These are phyloP conservation scores for Trichoderma gamsii DNA, from an alignment of 495 filamentous ascomycete species.

Conservation along the genomic window DNA sequence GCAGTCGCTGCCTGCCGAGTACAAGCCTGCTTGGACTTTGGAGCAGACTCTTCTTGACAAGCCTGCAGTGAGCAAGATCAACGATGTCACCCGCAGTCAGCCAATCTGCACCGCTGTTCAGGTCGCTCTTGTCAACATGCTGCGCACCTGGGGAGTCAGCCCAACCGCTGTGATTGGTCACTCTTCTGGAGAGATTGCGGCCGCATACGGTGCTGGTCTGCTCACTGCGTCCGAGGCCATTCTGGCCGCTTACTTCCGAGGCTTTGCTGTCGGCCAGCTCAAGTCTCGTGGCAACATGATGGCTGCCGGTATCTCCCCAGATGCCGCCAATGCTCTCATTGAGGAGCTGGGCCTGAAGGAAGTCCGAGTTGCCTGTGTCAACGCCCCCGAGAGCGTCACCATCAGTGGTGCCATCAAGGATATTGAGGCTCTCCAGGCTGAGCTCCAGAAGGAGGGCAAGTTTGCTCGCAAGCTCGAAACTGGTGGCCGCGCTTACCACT, in stretches of 20 bases:
- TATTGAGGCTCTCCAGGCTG: constrained; percentile 41
- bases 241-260: constrained; percentile 46
- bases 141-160: constrained; percentile 48
- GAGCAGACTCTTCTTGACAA: constrained; percentile 38
- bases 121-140: constrained; percentile 49
- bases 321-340: constrained; percentile 37
- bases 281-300: constrained; percentile 46
- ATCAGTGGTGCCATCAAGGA: constrained; percentile 40
- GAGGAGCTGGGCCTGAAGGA: constrained; percentile 29
- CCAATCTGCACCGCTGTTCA: constrained; percentile 51
- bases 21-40: constrained; percentile 31
- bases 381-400: constrained; percentile 48
- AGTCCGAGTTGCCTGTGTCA: constrained; percentile 48
- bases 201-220: constrained; percentile 46
- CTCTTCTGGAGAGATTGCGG: constrained; percentile 61
- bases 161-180: constrained; percentile 55
- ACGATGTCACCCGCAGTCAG: constrained; percentile 44
- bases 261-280: constrained; percentile 39
- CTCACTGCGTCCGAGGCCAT: constrained; percentile 48
- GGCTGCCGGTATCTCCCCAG: constrained; percentile 45
- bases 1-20: constrained; percentile 26
- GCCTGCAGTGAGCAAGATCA: constrained; percentile 37
- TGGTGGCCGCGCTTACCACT: constrained; percentile 42
- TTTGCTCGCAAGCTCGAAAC: constrained; percentile 47
- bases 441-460: constrained; percentile 32